A percentile compares a stretch with the other conserved stretches of the same genome.
phyloP scores from a whole-genome alignment of 1,284 basidiomycete genomes.

The Apiotrichum montevideense region DNA sequence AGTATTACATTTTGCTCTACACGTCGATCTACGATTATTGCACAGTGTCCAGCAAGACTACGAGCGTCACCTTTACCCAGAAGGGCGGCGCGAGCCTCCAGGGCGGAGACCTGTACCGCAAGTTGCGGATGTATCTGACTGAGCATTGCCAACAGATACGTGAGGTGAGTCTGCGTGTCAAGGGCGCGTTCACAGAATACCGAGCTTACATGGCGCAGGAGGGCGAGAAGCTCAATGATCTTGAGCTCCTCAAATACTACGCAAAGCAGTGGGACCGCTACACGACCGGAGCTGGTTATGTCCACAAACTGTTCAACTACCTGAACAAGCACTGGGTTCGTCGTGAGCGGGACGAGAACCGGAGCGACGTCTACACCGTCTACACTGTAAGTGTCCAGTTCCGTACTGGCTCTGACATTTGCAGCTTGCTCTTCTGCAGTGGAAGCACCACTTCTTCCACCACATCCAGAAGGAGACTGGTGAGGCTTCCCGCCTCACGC shows the following conservation, averaged over 20 bases:
- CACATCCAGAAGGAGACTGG: conserved; percentile 61
- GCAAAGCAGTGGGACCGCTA: conserved; percentile 92
- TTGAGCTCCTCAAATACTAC: conserved; percentile 85
- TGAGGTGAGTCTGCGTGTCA: conserved; percentile 51
- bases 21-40: conserved; percentile 96
- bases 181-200: too few relatives aligned
- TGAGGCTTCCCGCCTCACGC: conserved; percentile 72
- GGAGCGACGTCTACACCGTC: conserved; percentile 89
- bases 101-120: conserved; percentile 89
- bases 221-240: conserved; percentile 74
- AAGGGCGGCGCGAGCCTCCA: conserved; percentile 87
- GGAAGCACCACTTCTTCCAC: conserved; percentile 87
- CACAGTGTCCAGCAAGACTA: conserved; percentile 49
- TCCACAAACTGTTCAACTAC: conserved; percentile 93
- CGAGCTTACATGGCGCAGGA: conserved; percentile 50
- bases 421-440: conserved; percentile 89
- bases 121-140: conserved; percentile 77
- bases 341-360: conserved; percentile 93
- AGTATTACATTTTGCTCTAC: conserved; percentile 88
- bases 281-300: conserved; percentile 91
- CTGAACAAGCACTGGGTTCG: conserved; percentile 99
- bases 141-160: conserved; percentile 64
- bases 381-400: conserved; percentile 68
- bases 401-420: neutral
- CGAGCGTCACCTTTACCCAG: conserved; percentile 17